These are phyloP conservation scores for Gomphus bonarii DNA, from an alignment of 1,284 basidiomycete species.

Conservation along the genomic window DNA sequence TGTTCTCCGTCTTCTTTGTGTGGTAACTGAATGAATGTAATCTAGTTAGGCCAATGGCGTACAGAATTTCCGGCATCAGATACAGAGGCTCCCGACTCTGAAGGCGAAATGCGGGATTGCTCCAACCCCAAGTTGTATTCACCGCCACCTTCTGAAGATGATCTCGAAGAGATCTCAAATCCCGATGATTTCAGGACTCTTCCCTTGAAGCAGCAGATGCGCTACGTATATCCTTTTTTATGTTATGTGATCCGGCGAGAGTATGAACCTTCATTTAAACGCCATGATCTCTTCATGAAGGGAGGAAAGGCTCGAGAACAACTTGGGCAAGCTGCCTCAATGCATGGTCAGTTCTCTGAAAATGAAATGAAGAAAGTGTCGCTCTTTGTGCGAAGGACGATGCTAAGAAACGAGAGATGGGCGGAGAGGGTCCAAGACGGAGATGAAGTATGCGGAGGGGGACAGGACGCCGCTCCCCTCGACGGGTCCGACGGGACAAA, in stretches of 20 bases:
- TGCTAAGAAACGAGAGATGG: constrained; percentile 25
- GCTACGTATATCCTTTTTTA: constrained; percentile 53
- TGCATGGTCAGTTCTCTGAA: constrained; percentile 10
- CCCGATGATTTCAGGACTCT: constrained; percentile 33
- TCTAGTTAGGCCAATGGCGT: constrained; percentile 6
- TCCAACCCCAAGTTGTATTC: constrained; percentile 16
- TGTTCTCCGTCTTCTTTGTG: neutral
- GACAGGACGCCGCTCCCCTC: neutral
- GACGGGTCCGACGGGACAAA: neutral
- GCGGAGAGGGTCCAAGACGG: constrained; percentile 44
- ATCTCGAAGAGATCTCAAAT: constrained; percentile 2
- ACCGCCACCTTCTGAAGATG: constrained; percentile 24
- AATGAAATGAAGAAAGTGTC: constrained; percentile 9
- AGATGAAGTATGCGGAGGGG: constrained; percentile 35
- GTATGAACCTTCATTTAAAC: constrained; percentile 40
- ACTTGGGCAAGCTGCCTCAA: constrained; percentile 19
- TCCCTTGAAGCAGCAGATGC: constrained; percentile 46
- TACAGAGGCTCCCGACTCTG: constrained; percentile 1
- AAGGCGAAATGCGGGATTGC: neutral
- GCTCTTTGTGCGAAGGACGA: constrained; percentile 4
- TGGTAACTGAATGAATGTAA: neutral
- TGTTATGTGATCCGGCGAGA: constrained; percentile 41
- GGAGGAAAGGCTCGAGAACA: constrained; percentile 38
- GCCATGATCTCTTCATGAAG: constrained; percentile 44
- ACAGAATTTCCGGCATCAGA: neutral